Conservation (phyloP, 148 eudicot genomes). For the Persicaria maculosa region DNA sequence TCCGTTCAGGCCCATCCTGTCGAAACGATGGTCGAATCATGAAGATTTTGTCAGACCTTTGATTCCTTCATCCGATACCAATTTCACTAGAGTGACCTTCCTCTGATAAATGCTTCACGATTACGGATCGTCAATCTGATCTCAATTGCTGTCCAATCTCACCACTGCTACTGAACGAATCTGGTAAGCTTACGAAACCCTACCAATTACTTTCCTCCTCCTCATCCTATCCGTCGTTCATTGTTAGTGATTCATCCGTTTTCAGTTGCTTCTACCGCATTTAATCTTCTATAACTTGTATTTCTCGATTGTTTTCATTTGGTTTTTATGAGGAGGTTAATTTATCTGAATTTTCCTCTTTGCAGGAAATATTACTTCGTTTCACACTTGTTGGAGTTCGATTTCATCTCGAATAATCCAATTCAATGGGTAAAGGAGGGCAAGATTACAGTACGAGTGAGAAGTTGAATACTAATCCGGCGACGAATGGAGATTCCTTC, state of each 20-base stretch:
- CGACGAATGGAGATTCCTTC: neutral
- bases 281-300: no score
- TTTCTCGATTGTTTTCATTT: no score
- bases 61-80: neutral
- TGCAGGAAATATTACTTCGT: neutral
- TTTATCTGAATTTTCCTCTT: neutral
- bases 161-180: neutral
- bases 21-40: no score
- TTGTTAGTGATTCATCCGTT: neutral
- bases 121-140: neutral
- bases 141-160: neutral
- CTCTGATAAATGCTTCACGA: no score
- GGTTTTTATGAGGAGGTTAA: no score
- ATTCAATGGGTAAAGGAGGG: slow-evolving; percentile 25
- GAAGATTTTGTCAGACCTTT: neutral
- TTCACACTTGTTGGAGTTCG: neutral
- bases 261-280: neutral
- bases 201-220: neutral
- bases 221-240: neutral
- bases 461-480: neutral
- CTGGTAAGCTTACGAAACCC: slow-evolving; percentile 2
- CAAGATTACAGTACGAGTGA: slow-evolving; percentile 12
- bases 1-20: no score
- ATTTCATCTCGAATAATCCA: neutral
- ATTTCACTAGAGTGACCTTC: neutral